Evolutionary conservation across 1,284 basidiomycete genomes (phyloP).

Genomic region (Boletus mariae): DNA sequence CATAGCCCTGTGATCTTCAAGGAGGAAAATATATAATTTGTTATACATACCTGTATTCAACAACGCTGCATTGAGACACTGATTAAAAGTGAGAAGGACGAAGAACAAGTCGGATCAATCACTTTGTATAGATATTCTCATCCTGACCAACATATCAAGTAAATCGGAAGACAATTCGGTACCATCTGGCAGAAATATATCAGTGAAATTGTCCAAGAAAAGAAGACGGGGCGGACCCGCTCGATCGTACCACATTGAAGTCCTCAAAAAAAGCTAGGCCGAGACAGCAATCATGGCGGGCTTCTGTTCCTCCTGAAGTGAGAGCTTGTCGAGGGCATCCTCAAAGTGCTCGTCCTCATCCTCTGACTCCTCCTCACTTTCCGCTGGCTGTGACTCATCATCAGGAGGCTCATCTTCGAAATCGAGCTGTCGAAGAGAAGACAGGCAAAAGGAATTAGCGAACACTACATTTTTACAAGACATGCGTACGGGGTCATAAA

Average conservation of each 20-base stretch:
- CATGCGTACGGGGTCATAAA: conserved; percentile 88
- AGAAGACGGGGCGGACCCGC: background rate
- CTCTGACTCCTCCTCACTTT: conserved; percentile 16
- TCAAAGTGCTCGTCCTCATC: conserved; percentile 40
- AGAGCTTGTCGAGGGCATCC: background rate
- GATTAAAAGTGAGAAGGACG: background rate
- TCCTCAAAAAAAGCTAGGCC: background rate
- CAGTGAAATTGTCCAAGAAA: background rate
- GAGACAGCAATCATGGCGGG: conserved; percentile 5
- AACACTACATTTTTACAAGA: background rate
- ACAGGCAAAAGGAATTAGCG: background rate
- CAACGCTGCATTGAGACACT: background rate
- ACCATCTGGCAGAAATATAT: background rate
- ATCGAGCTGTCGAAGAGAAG: background rate
- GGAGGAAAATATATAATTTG: background rate
- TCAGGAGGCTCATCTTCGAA: conserved; percentile 46
- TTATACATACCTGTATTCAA: background rate
- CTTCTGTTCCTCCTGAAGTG: too few relatives aligned
- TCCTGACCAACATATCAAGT: background rate
- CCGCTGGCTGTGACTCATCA: conserved; percentile 24
- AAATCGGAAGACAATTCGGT: background rate
- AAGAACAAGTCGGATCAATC: background rate
- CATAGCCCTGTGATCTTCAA: background rate
- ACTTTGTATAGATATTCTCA: background rate
- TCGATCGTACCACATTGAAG: background rate